phyloP scores from a whole-genome alignment of 1,139 yeast genomes.

The Yarrowia galli region DNA sequence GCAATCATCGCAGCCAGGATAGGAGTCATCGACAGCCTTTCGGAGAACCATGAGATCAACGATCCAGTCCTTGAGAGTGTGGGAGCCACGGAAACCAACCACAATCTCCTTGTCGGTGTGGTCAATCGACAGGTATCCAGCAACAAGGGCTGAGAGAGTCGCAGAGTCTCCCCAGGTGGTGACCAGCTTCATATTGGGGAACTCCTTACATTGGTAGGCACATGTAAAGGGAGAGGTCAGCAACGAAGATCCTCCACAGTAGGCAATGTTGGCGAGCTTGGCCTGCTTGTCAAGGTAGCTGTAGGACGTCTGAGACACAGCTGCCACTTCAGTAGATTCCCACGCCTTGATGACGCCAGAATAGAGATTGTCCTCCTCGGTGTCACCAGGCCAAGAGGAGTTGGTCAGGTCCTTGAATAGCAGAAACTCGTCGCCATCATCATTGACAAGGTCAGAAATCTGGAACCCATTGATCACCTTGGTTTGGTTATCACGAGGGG shows the following conservation, averaged over 20 bases:
- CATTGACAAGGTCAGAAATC: not conserved
- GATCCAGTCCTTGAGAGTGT: conserved; percentile 63
- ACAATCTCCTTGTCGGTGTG: conserved; percentile 51
- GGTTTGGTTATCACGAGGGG: not conserved
- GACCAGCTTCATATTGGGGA: conserved; percentile 41
- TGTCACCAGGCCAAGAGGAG: not conserved
- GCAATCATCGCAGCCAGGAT: conserved; percentile 57
- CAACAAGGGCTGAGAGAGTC: conserved; percentile 3
- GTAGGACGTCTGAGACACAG: not conserved
- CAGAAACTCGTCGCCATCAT: conserved; percentile 3
- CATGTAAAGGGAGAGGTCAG: conserved; percentile 40
- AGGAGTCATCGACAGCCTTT: conserved; percentile 52
- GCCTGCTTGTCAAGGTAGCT: conserved; percentile 20
- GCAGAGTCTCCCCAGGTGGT: conserved; percentile 32
- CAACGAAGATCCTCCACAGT: conserved; percentile 41
- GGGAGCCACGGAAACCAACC: conserved; percentile 64
- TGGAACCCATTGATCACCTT: conserved; percentile 9
- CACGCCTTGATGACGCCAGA: not conserved
- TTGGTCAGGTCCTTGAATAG: conserved; percentile 8
- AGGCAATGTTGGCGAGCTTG: conserved; percentile 40
- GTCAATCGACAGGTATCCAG: conserved; percentile 55
- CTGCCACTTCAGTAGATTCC: conserved; percentile 3
- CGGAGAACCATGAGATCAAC: conserved; percentile 59
- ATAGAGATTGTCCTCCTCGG: not conserved
- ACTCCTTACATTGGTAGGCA: conserved; percentile 42